Conservation (phyloP, 345 rosid species). For the Dimocarpus longan region DNA sequence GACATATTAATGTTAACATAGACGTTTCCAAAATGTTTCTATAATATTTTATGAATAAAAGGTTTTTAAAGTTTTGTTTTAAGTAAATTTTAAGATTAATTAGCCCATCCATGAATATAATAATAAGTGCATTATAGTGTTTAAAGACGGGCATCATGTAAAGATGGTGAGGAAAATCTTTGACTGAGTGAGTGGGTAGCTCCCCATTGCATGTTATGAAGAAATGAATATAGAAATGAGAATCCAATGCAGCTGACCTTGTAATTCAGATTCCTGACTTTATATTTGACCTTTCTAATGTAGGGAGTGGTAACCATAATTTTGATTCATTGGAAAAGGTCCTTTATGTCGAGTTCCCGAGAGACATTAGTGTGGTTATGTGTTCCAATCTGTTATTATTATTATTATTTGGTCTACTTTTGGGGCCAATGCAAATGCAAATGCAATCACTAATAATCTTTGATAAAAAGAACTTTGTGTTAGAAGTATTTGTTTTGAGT, state of each 20-base stretch:
- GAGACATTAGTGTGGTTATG: conserved; percentile 29
- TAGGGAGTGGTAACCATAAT: conserved; percentile 31
- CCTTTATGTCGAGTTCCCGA: conserved; percentile 40
- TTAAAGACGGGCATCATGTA: neutral
- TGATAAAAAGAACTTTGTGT: neutral
- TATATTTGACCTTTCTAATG: conserved; percentile 17
- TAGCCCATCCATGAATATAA: too few relatives aligned
- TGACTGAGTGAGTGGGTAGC: conserved; percentile 6
- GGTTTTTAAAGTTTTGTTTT: too few relatives aligned
- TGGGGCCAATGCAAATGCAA: neutral
- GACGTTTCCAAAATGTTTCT: too few relatives aligned
- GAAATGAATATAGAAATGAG: neutral
- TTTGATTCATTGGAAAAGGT: conserved; percentile 31
- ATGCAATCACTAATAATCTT: conserved; percentile 26
- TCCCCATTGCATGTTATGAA: neutral
- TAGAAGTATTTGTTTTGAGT: neutral
- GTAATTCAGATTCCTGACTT: conserved; percentile 11
- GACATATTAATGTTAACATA: neutral
- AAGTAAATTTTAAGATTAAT: too few relatives aligned
- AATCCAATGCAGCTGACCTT: conserved; percentile 24
- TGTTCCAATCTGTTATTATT: conserved; percentile 23
- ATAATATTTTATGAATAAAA: too few relatives aligned
- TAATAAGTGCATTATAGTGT: neutral
- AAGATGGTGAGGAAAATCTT: conserved; percentile 21
- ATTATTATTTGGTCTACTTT: neutral